These are phyloP conservation scores for Barnettozyma hawaiiensis DNA, from an alignment of 1,139 yeast genomes.

Conservation along the genomic window DNA sequence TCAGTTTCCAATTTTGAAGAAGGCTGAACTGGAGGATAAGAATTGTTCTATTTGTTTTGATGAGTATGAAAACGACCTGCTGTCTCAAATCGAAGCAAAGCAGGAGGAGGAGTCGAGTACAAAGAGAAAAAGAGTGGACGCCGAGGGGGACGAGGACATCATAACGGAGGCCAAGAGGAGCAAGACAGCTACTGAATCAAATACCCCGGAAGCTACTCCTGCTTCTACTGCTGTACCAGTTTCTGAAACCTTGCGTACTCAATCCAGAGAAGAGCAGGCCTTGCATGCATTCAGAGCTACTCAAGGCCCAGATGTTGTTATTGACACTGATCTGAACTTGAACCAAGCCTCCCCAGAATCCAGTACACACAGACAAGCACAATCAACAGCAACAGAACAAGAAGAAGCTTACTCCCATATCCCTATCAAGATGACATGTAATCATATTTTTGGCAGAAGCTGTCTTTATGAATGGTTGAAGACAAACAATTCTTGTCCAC, in stretches of 20 bases:
- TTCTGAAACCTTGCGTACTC: neutral
- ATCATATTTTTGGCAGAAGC: conserved; percentile 67
- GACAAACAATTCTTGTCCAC: conserved; percentile 67
- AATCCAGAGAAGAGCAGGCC: conserved; percentile 5
- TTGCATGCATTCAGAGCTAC: conserved; percentile 9
- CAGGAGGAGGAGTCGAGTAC: conserved; percentile 7
- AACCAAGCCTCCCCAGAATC: neutral
- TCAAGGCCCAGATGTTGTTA: conserved; percentile 3
- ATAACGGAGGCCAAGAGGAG: conserved; percentile 11
- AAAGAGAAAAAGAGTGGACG: conserved; percentile 21
- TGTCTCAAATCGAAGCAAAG: conserved; percentile 7
- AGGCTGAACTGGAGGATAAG: conserved; percentile 32
- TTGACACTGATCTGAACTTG: neutral
- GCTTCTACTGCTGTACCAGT: neutral
- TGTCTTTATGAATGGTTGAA: conserved; percentile 77
- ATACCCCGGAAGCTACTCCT: neutral
- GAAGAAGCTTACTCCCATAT: conserved; percentile 41
- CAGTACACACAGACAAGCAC: neutral
- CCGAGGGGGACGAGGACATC: conserved; percentile 19
- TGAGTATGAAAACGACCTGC: conserved; percentile 31
- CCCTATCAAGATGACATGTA: conserved; percentile 74
- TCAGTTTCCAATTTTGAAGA: conserved; percentile 36
- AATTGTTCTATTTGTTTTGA: conserved; percentile 71
- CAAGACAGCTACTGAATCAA: neutral
- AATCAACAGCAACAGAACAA: neutral